Conservation (phyloP, 176 grass and related monocot species). For the Carex parvula region DNA sequence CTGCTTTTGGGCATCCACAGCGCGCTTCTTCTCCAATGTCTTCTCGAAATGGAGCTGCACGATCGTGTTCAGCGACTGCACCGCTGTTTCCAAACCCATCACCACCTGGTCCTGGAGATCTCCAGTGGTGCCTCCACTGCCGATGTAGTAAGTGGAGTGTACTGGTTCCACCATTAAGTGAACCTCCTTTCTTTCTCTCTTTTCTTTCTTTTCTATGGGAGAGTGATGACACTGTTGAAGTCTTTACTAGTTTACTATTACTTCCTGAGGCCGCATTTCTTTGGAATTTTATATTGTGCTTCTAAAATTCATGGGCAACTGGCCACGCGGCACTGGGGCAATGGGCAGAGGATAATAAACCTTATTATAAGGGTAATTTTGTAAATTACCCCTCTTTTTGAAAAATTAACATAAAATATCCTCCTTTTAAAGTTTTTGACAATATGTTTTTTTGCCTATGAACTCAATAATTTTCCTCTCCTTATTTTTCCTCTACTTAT, state of each 20-base stretch:
- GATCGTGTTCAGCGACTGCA: constrained; percentile 59
- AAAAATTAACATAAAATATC: too few species aligned
- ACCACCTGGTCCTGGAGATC: constrained; percentile 18
- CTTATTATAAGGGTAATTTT: too few species aligned
- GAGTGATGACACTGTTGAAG: neutral
- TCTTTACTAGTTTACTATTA: neutral
- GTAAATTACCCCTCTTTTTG: too few species aligned
- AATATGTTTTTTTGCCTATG: too few species aligned
- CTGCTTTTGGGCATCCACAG: constrained; percentile 86
- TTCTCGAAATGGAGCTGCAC: constrained; percentile 96
- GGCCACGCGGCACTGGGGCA: too few species aligned
- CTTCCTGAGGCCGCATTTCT: neutral
- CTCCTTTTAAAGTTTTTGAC: too few species aligned
- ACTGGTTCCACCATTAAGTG: neutral
- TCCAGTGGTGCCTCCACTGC: neutral
- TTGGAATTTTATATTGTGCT: neutral
- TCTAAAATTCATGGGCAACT: neutral
- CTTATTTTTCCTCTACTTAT: too few species aligned
- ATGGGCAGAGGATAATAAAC: too few species aligned
- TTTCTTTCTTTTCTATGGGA: neutral
- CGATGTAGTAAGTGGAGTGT: constrained; percentile 20
- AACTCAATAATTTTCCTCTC: too few species aligned
- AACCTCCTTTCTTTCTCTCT: neutral
- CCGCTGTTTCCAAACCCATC: constrained; percentile 48
- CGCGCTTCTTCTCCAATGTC: constrained; percentile 90